phyloP scores from a whole-genome alignment of 495 filamentous ascomycete species.

The Talaromyces borbonicus region DNA sequence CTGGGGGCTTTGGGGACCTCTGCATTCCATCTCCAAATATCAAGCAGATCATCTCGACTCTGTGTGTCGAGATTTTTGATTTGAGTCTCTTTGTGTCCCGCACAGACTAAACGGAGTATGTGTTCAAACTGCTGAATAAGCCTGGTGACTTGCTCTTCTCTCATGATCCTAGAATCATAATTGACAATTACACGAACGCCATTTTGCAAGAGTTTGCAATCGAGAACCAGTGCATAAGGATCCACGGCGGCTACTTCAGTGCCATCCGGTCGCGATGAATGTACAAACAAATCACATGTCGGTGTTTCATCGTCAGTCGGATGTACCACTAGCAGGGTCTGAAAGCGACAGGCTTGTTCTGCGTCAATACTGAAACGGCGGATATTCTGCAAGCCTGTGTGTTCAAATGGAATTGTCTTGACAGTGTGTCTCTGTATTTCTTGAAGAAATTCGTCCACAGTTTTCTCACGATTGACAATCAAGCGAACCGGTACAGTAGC shows the following conservation, averaged over 20 bases:
- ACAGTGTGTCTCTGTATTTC: conserved; percentile 34
- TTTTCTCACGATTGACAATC: not conserved
- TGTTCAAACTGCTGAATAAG: conserved; percentile 2
- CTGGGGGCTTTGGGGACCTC: not conserved
- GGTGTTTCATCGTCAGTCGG: not conserved
- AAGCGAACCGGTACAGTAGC: conserved; percentile 16
- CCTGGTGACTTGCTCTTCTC: not conserved
- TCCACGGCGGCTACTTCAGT: not conserved
- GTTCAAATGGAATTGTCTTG: conserved; percentile 42
- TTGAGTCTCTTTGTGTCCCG: not conserved
- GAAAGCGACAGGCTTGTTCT: not conserved
- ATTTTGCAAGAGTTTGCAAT: not conserved
- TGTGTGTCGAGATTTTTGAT: conserved; percentile 8
- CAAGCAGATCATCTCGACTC: conserved; percentile 7
- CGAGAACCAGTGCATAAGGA: conserved; percentile 5
- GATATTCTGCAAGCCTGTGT: conserved; percentile 50
- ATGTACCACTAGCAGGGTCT: conserved; percentile 8
- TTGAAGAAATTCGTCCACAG: conserved; percentile 22
- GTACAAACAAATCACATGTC: not conserved
- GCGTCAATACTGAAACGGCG: conserved; percentile 20
- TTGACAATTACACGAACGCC: not conserved
- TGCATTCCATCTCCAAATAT: conserved; percentile 3
- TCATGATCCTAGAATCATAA: conserved; percentile 3
- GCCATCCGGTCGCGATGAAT: not conserved
- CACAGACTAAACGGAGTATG: conserved; percentile 7